A percentile compares a stretch with the other conserved stretches of the same genome.
Evolutionary conservation across 805 yeast genomes (phyloP).

Genomic region (Candida xyloterini): DNA sequence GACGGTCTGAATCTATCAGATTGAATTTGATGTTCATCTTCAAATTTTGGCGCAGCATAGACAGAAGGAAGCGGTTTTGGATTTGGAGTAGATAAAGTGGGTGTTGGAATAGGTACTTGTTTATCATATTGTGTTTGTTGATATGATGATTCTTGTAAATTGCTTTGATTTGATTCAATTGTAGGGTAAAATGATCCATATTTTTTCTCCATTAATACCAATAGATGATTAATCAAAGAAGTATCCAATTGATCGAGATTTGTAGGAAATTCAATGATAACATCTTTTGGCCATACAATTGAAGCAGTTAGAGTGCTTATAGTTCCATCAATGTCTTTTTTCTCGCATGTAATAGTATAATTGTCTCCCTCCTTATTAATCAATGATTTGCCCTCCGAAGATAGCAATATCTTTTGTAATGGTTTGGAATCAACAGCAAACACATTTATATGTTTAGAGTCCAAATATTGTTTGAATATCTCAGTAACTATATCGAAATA

Average conservation of each 20-base stretch:
- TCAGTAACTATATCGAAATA: conserved; percentile 2
- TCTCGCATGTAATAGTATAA: background rate
- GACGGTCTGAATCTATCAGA: background rate
- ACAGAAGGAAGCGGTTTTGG: conserved; percentile 22
- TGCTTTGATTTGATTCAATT: background rate
- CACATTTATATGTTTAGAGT: background rate
- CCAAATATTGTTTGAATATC: conserved; percentile 1
- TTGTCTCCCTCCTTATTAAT: background rate
- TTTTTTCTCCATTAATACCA: background rate
- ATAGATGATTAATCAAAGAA: background rate
- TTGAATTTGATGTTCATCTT: conserved; percentile 46
- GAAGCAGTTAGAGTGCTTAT: background rate
- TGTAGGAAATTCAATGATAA: conserved; percentile 1
- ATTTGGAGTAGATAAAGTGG: conserved; percentile 9
- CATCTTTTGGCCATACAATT: background rate
- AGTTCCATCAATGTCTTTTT: conserved; percentile 1
- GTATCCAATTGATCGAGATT: background rate
- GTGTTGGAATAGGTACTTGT: background rate
- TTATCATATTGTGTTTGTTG: background rate
- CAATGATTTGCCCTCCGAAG: conserved; percentile 6
- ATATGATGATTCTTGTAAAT: background rate
- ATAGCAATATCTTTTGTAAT: background rate
- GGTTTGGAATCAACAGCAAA: conserved; percentile 2
- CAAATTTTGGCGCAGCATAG: conserved; percentile 48
- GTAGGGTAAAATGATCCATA: conserved; percentile 3